phyloP scores from a whole-genome alignment of 2,329 filamentous ascomycete genomes.

The Hymenotorrendiella dingleyae region DNA sequence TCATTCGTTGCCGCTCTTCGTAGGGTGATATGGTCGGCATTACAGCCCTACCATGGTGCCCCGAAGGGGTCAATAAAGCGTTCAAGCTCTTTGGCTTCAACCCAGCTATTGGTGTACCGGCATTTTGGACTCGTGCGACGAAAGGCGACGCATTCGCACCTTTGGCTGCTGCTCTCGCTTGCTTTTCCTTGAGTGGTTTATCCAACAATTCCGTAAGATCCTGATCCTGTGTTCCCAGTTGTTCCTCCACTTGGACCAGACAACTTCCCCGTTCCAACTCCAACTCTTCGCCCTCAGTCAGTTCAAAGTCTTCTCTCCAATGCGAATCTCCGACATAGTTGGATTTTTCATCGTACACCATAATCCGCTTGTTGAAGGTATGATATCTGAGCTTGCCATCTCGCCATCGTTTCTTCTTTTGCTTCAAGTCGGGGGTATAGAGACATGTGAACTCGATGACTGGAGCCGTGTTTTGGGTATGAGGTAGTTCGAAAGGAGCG shows the following conservation, averaged over 20 bases:
- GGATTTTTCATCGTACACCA: conserved; percentile 79
- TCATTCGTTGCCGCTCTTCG: conserved; percentile 45
- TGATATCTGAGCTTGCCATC: conserved; percentile 86
- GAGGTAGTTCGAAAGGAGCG: conserved; percentile 20
- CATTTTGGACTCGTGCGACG: conserved; percentile 12
- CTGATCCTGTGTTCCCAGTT: conserved; percentile 65
- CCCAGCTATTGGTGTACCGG: conserved; percentile 35
- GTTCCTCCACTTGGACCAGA: conserved; percentile 75
- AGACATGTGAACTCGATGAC: conserved; percentile 82
- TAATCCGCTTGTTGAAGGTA: conserved; percentile 82
- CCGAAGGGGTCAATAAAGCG: conserved; percentile 57
- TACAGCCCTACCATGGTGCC: conserved; percentile 55
- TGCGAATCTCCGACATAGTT: conserved; percentile 82
- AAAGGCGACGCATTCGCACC: conserved; percentile 21
- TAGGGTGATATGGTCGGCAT: conserved; percentile 58
- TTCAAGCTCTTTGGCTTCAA: conserved; percentile 53
- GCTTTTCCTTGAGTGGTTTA: conserved; percentile 56
- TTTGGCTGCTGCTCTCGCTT: conserved; percentile 37
- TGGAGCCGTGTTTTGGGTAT: conserved; percentile 52
- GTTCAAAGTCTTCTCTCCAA: conserved; percentile 62
- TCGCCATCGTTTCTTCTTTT: conserved; percentile 90
- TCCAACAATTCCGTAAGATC: conserved; percentile 72
- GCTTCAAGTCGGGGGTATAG: conserved; percentile 76
- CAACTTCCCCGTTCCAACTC: conserved; percentile 68
- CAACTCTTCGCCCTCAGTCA: conserved; percentile 78